These are phyloP conservation scores for Diaporthe sp. DNA, from an alignment of 2,329 filamentous ascomycete genomes.

Conservation along the genomic window DNA sequence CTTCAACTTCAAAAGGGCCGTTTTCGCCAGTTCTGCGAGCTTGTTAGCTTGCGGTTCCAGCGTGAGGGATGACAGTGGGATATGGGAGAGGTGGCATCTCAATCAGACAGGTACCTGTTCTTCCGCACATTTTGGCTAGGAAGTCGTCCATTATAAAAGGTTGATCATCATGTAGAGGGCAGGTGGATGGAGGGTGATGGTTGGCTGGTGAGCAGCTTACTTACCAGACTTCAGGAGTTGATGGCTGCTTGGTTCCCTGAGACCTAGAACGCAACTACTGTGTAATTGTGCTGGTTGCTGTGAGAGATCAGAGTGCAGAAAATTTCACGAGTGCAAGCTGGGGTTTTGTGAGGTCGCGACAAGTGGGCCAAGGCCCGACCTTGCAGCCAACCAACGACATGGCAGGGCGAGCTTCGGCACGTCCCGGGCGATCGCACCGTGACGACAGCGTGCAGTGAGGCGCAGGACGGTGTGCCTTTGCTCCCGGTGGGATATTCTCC, in stretches of 20 bases:
- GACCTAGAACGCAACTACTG: background rate
- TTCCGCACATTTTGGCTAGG: slow-evolving; percentile 33
- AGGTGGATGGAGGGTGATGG: background rate
- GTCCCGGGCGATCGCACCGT: background rate
- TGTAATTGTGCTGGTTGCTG: background rate
- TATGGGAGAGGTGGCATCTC: background rate
- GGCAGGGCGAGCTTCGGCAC: background rate
- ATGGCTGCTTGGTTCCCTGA: background rate
- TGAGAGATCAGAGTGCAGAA: background rate
- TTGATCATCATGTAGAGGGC: slow-evolving; percentile 29
- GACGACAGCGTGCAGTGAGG: background rate
- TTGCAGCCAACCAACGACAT: background rate
- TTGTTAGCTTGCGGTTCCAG: slow-evolving; percentile 13
- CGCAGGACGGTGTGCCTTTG: background rate
- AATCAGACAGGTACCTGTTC: slow-evolving; percentile 31
- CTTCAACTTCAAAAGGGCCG: background rate
- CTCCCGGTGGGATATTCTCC: background rate
- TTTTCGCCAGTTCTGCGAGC: background rate
- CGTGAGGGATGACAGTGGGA: background rate
- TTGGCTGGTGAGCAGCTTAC: background rate
- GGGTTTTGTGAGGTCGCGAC: slow-evolving; percentile 2
- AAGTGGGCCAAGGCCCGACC: background rate
- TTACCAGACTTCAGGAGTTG: background rate
- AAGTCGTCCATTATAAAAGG: slow-evolving; percentile 35
- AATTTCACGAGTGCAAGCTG: slow-evolving; percentile 1